Evolutionary conservation across 2,329 filamentous ascomycete genomes (phyloP).

Genomic region (Aspergillus fijiensis): DNA sequence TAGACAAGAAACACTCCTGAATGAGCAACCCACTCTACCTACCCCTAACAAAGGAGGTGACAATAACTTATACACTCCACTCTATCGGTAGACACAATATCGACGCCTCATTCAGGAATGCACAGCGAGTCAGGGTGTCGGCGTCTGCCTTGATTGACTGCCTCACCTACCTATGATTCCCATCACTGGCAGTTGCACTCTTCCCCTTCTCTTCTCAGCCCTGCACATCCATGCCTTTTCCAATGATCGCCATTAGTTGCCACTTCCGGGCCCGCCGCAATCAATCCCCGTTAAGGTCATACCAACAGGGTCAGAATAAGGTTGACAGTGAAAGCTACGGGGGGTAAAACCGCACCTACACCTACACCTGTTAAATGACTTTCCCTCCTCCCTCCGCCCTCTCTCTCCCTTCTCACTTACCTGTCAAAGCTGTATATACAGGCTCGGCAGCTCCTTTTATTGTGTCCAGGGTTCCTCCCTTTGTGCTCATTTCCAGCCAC

Average conservation of each 20-base stretch:
- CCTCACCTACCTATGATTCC: not conserved
- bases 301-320: not conserved
- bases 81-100: not conserved
- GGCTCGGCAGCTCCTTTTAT: not conserved
- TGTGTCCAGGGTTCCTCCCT: not conserved
- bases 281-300: not conserved
- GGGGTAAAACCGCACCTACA: not conserved
- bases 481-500: not conserved
- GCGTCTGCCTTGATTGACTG: not conserved
- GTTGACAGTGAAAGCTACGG: not conserved
- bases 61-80: not conserved
- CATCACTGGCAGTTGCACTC: no score
- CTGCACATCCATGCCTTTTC: not conserved
- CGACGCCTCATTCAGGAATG: not conserved
- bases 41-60: not conserved
- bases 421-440: not conserved
- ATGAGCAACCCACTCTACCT: no score
- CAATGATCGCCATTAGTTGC: not conserved
- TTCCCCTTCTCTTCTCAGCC: no score
- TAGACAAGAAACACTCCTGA: no score
- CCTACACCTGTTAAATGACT: no score
- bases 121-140: not conserved
- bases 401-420: not conserved
- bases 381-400: not conserved
- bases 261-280: not conserved